Evolutionary conservation across 2,329 filamentous ascomycete genomes (phyloP).

Genomic region (Claviceps spartinae): DNA sequence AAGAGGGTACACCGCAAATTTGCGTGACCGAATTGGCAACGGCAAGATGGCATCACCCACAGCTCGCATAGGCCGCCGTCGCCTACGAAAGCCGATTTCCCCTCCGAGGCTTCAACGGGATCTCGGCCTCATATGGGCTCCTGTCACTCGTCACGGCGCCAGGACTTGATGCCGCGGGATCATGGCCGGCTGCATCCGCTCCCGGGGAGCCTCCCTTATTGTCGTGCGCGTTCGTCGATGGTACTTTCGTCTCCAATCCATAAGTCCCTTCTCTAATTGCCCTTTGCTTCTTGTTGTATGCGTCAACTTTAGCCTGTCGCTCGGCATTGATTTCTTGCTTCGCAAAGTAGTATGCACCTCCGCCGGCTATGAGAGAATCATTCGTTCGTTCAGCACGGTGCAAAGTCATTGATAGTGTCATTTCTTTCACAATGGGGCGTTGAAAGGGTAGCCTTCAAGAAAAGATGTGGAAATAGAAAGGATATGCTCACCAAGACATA

Average conservation of each 20-base stretch:
- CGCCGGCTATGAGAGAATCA: constrained; percentile 49
- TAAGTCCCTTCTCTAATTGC: constrained; percentile 42
- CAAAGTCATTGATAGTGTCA: too few relatives aligned
- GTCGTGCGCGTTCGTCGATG: constrained; percentile 17
- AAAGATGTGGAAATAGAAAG: too few relatives aligned
- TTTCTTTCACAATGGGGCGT: too few relatives aligned
- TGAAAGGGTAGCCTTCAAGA: background rate
- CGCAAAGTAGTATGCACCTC: constrained; percentile 87
- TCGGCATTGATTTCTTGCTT: constrained; percentile 91
- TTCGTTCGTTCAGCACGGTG: background rate
- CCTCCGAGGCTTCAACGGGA: constrained; percentile 64
- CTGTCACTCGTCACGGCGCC: constrained; percentile 62
- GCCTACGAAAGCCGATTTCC: constrained; percentile 68
- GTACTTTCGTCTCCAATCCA: constrained; percentile 21
- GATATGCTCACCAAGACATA: constrained; percentile 58
- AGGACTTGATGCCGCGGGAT: constrained; percentile 79
- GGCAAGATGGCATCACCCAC: background rate
- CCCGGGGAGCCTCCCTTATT: constrained; percentile 36
- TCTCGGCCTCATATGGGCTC: constrained; percentile 76
- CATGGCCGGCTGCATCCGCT: constrained; percentile 44
- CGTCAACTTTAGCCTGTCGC: constrained; percentile 57
- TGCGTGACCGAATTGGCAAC: background rate
- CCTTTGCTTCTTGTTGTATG: constrained; percentile 51
- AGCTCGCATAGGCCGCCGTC: background rate
- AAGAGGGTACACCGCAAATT: background rate